Evolutionary conservation across 306 rosid genomes (phyloP), one percentile per base, ranked within the genome.

Genomic region (Vigna reflexopilosa): DNA sequence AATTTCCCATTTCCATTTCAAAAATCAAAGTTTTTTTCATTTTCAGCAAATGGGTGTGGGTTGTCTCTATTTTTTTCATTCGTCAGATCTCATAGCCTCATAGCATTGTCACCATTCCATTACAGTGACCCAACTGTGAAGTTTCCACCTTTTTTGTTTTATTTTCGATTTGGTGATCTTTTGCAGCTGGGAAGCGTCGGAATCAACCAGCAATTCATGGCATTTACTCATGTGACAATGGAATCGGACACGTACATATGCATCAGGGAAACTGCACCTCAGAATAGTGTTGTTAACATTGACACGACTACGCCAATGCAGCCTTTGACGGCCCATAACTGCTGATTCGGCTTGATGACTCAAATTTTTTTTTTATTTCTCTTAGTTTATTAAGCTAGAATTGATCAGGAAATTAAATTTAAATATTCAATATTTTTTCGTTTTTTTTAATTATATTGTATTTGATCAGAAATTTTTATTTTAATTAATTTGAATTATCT

Each of bases 241-340:
- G 95, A 90, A 85, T 90, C 95, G 73, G 92, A 90, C 42, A 90
- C 88, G 85, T 90, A 85, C 70, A 88, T 90, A 14, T 90, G 95
- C 73, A 85, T 90, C 9, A 81, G 95, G 66, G 95, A 90, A 76
- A 90, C 95, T 5, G 64, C 86, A 55, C 92, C 95, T 17, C 92
- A 88, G 85, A 88, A 81, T 51, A 90, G 92, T 70, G 82, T 88
- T 20, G 95, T 90, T 17, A 90, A 86, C 38, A 58, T 90, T 54
- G 92, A 90, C 59, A 86, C 85, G 91, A 86, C 20, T 76, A 85
- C 85, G 88, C 95, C 92, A 24, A 88, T 79, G 86, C 95, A 90
- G 89, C 95, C 92, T 38, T 50, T 90, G 81, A 62, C 89, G 92
- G 5, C 92, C 95, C 38, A 86, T 90, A 42, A 90, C 95, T 2